Evolutionary conservation across 2,329 filamentous ascomycete genomes (phyloP).

Genomic region (Colletotrichum musae): DNA sequence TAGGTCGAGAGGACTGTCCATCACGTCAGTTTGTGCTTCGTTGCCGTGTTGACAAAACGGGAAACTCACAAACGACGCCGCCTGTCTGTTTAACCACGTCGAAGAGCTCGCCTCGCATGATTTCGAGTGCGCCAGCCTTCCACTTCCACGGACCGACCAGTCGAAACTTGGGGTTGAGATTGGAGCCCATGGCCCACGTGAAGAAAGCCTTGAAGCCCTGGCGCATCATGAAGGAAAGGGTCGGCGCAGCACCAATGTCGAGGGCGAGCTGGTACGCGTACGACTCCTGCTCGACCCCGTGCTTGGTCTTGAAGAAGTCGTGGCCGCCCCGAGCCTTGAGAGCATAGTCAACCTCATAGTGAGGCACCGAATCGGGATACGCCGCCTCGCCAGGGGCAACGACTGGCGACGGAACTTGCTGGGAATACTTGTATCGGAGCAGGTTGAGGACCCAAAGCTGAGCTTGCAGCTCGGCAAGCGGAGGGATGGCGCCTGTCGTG

Average conservation of each 20-base stretch:
- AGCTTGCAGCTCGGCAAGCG: conserved; percentile 63
- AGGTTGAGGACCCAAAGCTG: conserved; percentile 62
- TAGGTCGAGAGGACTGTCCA: conserved; percentile 52
- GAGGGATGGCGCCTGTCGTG: conserved; percentile 59
- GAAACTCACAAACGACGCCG: conserved; percentile 54
- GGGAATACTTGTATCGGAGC: conserved; percentile 49
- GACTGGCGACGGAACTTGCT: conserved; percentile 38
- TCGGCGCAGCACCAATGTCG: conserved; percentile 61
- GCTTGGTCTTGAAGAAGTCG: conserved; percentile 52
- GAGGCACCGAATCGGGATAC: conserved; percentile 45
- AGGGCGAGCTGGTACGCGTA: conserved; percentile 65
- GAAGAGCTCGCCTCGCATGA: conserved; percentile 61
- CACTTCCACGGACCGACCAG: conserved; percentile 61
- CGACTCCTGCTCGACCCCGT: conserved; percentile 64
- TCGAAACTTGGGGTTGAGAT: conserved; percentile 65
- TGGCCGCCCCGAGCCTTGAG: conserved; percentile 53
- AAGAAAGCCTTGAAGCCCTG: conserved; percentile 54
- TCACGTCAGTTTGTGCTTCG: conserved; percentile 34
- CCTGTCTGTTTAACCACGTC: conserved; percentile 54
- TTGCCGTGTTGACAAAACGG: too few species aligned
- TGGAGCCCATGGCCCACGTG: conserved; percentile 63
- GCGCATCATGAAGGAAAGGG: conserved; percentile 50
- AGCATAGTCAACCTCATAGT: conserved; percentile 58
- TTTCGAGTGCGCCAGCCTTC: conserved; percentile 50
- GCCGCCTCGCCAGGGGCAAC: not conserved